phyloP scores from a whole-genome alignment of 1,139 yeast genomes.

The Candida tetrigidarum region DNA sequence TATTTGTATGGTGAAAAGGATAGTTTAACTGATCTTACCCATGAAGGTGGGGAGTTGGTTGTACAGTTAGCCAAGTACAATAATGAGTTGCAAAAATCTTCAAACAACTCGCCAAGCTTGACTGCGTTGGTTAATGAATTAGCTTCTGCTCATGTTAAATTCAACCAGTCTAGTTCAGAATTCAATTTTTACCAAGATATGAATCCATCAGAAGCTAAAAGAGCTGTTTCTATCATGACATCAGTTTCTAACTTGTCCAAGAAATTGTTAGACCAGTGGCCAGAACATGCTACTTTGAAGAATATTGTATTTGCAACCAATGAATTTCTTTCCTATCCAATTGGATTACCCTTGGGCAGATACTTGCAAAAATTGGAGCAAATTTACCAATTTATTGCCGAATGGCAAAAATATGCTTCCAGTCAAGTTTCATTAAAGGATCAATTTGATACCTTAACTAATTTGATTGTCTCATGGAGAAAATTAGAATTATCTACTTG shows the following conservation, averaged over 20 bases:
- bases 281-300: constrained; percentile 89
- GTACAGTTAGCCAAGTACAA: constrained; percentile 24
- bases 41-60: constrained; percentile 46
- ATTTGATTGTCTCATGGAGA: constrained; percentile 88
- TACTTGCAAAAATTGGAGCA: constrained; percentile 86
- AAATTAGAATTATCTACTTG: constrained; percentile 84
- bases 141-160: constrained; percentile 28
- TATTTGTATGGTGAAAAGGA: constrained; percentile 23
- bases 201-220: constrained; percentile 61
- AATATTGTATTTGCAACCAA: constrained; percentile 67
- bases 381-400: constrained; percentile 76
- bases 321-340: constrained; percentile 68
- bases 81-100: constrained; percentile 23
- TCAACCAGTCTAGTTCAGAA: constrained; percentile 22
- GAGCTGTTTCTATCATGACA: constrained; percentile 57
- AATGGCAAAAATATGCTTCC: constrained; percentile 95
- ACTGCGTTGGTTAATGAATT: constrained; percentile 48
- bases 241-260: constrained; percentile 50
- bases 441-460: constrained; percentile 61
- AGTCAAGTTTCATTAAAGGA: constrained; percentile 66
- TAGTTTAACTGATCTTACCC: constrained; percentile 33
- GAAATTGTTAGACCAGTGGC: constrained; percentile 75
- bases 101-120: constrained; percentile 38
- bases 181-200: constrained; percentile 75
- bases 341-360: constrained; percentile 74